Percentiles rank a stretch among this genome's conserved stretches.
These are phyloP conservation scores for Cystofilobasidium bisporidii DNA, from an alignment of 768 basidiomycete species.

Conservation along the genomic window DNA sequence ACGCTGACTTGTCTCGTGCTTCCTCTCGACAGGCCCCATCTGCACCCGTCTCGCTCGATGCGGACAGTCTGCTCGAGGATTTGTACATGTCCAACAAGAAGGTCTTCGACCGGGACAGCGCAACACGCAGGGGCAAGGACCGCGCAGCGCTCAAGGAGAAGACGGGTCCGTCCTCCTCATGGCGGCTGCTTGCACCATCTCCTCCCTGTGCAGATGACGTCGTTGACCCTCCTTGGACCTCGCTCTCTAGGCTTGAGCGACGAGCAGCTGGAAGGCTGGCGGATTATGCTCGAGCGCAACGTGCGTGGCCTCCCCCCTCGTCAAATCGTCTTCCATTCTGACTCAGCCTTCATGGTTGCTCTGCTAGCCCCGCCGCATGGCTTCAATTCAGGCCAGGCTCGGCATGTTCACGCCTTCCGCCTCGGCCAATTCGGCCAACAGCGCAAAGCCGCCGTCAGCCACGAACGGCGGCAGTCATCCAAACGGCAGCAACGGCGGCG, in stretches of 20 bases:
- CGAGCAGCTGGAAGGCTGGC: conserved; percentile 88
- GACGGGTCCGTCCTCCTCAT: conserved; percentile 56
- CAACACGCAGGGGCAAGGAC: conserved; percentile 59
- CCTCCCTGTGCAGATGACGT: not conserved
- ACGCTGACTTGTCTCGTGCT: conserved; percentile 27
- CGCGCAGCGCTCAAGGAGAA: conserved; percentile 56
- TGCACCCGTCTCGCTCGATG: not conserved
- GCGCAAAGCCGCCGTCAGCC: not conserved
- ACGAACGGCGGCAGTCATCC: not conserved
- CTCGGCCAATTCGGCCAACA: not conserved
- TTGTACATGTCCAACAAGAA: conserved; percentile 67
- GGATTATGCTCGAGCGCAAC: conserved; percentile 75
- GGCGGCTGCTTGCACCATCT: not conserved
- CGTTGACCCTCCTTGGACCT: not conserved
- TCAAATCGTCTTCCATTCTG: not conserved
- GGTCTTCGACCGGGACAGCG: conserved; percentile 65
- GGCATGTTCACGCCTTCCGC: conserved; percentile 6
- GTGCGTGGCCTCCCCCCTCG: conserved; percentile 49
- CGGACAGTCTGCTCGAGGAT: conserved; percentile 60
- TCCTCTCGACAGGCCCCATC: not conserved
- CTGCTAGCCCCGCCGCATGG: not conserved
- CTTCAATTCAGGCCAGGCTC: not conserved
- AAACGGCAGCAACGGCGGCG: not conserved
- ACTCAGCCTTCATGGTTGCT: not conserved
- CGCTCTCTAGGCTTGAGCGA: conserved; percentile 56